Percentiles rank a stretch among this genome's conserved stretches.
Conservation (phyloP, 2,329 filamentous ascomycete genomes). For the Fusarium tjaetaba region DNA sequence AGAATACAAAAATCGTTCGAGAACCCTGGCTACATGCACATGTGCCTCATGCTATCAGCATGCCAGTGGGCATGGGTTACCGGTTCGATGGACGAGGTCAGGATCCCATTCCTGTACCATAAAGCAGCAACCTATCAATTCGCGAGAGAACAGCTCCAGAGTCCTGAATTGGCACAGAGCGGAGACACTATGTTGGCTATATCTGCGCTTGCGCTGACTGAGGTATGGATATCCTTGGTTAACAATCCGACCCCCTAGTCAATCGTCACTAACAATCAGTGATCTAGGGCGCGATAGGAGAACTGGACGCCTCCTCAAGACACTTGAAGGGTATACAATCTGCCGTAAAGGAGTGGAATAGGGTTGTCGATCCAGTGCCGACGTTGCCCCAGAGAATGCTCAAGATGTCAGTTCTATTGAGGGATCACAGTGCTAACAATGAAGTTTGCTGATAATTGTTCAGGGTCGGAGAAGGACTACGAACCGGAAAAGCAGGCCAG, state of each 20-base stretch:
- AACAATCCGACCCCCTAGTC: not conserved
- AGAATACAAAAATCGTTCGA: slow-evolving; percentile 57
- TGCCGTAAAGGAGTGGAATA: slow-evolving; percentile 38
- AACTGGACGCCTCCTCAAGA: slow-evolving; percentile 55
- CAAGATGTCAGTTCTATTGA: slow-evolving; percentile 37
- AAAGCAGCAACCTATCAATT: slow-evolving; percentile 59
- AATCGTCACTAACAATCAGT: slow-evolving; percentile 16
- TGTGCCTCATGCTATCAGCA: slow-evolving; percentile 56
- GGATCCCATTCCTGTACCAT: slow-evolving; percentile 57
- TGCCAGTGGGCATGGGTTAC: slow-evolving; percentile 59
- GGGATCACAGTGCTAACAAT: not conserved
- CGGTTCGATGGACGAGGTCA: slow-evolving; percentile 56
- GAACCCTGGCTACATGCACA: slow-evolving; percentile 57
- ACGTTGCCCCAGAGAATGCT: slow-evolving; percentile 57
- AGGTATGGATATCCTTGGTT: slow-evolving; percentile 46
- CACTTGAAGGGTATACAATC: slow-evolving; percentile 53
- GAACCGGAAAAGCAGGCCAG: slow-evolving; percentile 52
- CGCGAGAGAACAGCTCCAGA: slow-evolving; percentile 55
- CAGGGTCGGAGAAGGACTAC: slow-evolving; percentile 55
- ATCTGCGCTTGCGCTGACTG: slow-evolving; percentile 55
- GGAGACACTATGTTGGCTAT: slow-evolving; percentile 57
- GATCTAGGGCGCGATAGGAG: slow-evolving; percentile 54
- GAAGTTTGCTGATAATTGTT: slow-evolving; percentile 19
- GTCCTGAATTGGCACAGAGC: slow-evolving; percentile 50
- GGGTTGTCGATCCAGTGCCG: slow-evolving; percentile 19